These are phyloP conservation scores for Mycena maculata DNA, from an alignment of 768 basidiomycete genomes.

Conservation along the genomic window DNA sequence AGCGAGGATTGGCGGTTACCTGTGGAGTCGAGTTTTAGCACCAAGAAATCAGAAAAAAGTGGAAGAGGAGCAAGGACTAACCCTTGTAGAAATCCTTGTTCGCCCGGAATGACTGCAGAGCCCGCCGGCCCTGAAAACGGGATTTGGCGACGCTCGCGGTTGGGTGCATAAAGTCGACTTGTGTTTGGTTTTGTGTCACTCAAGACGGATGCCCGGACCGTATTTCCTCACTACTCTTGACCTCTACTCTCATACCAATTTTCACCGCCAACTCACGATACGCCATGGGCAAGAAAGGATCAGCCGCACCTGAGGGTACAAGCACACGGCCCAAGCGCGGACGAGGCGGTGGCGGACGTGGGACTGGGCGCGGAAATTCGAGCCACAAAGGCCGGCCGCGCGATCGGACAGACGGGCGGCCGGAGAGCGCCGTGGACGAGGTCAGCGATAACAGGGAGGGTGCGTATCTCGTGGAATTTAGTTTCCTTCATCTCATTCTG, in stretches of 20 bases:
- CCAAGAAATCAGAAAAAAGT: not conserved
- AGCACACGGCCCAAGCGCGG: conserved; percentile 48
- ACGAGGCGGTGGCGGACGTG: conserved; percentile 49
- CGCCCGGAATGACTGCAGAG: conserved; percentile 86
- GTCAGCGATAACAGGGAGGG: conserved; percentile 49
- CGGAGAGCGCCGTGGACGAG: conserved; percentile 69
- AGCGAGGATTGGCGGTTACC: conserved; percentile 87
- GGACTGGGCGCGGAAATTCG: conserved; percentile 34
- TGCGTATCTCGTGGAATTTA: conserved; percentile 21
- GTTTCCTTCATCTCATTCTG: not conserved
- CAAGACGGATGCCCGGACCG: too few species aligned
- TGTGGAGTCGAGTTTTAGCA: conserved; percentile 44
- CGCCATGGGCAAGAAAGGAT: conserved; percentile 56
- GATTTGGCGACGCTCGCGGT: conserved; percentile 63
- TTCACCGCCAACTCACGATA: not conserved
- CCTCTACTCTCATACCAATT: not conserved
- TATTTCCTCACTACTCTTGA: too few species aligned
- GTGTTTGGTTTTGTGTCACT: conserved; percentile 12
- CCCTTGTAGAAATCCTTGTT: conserved; percentile 99
- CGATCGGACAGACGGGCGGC: conserved; percentile 53
- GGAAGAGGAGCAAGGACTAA: conserved; percentile 42
- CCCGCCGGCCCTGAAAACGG: conserved; percentile 86
- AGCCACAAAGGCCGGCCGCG: conserved; percentile 35
- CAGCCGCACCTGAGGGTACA: conserved; percentile 37
- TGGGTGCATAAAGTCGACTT: conserved; percentile 76